A percentile compares a stretch with the other conserved stretches of the same genome.
Evolutionary conservation across 495 filamentous ascomycete genomes (phyloP).

Genomic region (Massariosphaeria phaeospora): DNA sequence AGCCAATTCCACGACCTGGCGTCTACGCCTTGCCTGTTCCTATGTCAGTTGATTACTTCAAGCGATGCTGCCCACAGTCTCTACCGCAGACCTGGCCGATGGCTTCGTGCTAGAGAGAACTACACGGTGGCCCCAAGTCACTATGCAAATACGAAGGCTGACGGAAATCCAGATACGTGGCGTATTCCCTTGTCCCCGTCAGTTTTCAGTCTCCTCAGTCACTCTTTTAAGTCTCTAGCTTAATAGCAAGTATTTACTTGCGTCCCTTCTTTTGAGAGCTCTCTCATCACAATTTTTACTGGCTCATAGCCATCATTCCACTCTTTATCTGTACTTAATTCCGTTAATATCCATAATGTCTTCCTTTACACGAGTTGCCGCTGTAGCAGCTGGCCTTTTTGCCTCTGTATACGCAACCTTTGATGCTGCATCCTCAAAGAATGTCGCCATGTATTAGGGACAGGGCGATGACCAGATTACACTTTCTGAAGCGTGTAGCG

Average conservation of each 20-base stretch:
- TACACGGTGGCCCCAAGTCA: slow-evolving; percentile 3
- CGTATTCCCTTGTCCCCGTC: slow-evolving; percentile 19
- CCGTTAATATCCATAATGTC: slow-evolving; percentile 21
- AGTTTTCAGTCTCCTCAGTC: neutral
- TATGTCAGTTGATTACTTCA: no score
- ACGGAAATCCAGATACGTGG: slow-evolving; percentile 2
- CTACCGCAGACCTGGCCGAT: no score
- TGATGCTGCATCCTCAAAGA: slow-evolving; percentile 36
- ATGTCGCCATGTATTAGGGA: slow-evolving; percentile 55
- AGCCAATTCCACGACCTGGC: no score
- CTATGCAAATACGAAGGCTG: neutral
- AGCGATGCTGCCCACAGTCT: no score
- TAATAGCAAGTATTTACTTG: slow-evolving; percentile 34
- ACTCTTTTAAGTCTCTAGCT: slow-evolving; percentile 6
- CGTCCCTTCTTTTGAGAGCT: slow-evolving; percentile 34
- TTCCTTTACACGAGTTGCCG: slow-evolving; percentile 10
- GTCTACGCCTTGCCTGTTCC: no score
- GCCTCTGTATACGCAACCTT: slow-evolving; percentile 29
- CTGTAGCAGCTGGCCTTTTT: slow-evolving; percentile 14
- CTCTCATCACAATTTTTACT: slow-evolving; percentile 28
- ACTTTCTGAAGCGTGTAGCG: slow-evolving; percentile 55
- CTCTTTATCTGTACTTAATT: slow-evolving; percentile 8
- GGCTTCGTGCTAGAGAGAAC: slow-evolving; percentile 19
- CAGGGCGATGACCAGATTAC: slow-evolving; percentile 45
- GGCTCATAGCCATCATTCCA: slow-evolving; percentile 24